Conservation (phyloP, 2,329 filamentous ascomycete genomes). For the Endocalyx cinctus region DNA sequence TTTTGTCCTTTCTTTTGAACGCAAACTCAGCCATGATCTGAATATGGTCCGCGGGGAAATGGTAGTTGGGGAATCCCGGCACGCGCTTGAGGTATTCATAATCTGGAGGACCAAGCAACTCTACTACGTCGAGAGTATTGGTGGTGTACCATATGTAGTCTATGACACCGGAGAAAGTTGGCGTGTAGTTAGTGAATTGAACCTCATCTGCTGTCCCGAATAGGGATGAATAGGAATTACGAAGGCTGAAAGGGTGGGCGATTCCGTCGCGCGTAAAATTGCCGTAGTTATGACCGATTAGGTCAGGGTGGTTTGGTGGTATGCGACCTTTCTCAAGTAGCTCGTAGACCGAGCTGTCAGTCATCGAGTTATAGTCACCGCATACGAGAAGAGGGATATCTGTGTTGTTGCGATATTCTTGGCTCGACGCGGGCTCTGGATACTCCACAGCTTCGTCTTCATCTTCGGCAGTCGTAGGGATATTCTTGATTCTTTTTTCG, state of each 20-base stretch:
- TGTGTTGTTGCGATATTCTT: conserved; percentile 79
- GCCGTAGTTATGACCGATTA: conserved; percentile 79
- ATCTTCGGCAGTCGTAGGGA: conserved; percentile 30
- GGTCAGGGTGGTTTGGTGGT: conserved; percentile 71
- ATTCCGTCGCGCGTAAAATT: conserved; percentile 91
- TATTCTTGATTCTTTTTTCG: conserved; percentile 66
- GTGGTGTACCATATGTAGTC: conserved; percentile 99
- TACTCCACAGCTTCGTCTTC: conserved; percentile 46
- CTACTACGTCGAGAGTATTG: conserved; percentile 79
- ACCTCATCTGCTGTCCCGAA: conserved; percentile 79
- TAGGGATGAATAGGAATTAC: conserved; percentile 81
- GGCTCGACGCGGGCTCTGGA: conserved; percentile 70
- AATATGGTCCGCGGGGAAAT: conserved; percentile 91
- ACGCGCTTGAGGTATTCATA: conserved; percentile 79
- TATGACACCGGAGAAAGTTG: conserved; percentile 84
- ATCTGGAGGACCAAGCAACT: conserved; percentile 81
- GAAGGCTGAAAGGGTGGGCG: conserved; percentile 88
- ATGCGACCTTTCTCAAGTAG: conserved; percentile 78
- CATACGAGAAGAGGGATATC: conserved; percentile 90
- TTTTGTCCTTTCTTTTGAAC: conserved; percentile 85
- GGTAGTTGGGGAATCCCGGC: conserved; percentile 88
- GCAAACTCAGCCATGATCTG: conserved; percentile 86
- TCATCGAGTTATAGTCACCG: conserved; percentile 92
- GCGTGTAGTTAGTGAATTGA: conserved; percentile 94
- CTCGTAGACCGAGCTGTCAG: conserved; percentile 85